phyloP scores from a whole-genome alignment of 306 rosid genomes.

The Urtica urens region DNA sequence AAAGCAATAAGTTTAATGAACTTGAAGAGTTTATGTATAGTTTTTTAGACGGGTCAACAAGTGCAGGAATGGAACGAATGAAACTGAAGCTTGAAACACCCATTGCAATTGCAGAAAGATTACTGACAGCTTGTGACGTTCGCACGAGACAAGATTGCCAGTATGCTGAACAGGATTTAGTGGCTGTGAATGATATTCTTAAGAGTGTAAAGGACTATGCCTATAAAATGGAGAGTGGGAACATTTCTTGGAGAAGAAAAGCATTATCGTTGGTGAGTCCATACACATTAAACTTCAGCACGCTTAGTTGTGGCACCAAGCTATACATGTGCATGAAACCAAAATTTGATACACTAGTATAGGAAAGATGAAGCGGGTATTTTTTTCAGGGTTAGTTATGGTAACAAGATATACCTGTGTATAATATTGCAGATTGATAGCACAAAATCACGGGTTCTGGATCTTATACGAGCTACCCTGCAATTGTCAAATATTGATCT shows the following conservation, averaged over 20 bases:
- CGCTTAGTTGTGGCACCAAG: too few species aligned
- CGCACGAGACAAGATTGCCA: conserved; percentile 64
- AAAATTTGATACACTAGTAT: too few species aligned
- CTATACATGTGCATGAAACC: conserved; percentile 5
- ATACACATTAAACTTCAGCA: conserved; percentile 5
- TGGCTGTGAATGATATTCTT: conserved; percentile 43
- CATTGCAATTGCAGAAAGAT: conserved; percentile 68
- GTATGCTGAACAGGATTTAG: conserved; percentile 67
- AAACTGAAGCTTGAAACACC: conserved; percentile 92
- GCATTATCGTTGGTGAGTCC: conserved; percentile 48
- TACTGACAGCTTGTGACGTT: conserved; percentile 53
- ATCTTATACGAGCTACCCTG: conserved; percentile 61
- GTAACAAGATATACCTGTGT: conserved; percentile 11
- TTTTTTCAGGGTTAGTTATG: too few species aligned
- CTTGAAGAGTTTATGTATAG: conserved; percentile 72
- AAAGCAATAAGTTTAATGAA: conserved; percentile 46
- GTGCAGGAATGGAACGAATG: conserved; percentile 82
- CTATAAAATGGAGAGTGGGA: conserved; percentile 51
- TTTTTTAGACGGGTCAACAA: conserved; percentile 82
- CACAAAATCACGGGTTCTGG: conserved; percentile 56
- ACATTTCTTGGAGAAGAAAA: conserved; percentile 77
- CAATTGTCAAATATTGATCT: conserved; percentile 73
- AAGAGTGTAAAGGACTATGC: conserved; percentile 51
- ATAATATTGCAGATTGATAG: conserved; percentile 59
- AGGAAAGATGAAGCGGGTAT: too few species aligned